phyloP scores from a whole-genome alignment of 2,329 filamentous ascomycete genomes.

The Pyrenophora teres region DNA sequence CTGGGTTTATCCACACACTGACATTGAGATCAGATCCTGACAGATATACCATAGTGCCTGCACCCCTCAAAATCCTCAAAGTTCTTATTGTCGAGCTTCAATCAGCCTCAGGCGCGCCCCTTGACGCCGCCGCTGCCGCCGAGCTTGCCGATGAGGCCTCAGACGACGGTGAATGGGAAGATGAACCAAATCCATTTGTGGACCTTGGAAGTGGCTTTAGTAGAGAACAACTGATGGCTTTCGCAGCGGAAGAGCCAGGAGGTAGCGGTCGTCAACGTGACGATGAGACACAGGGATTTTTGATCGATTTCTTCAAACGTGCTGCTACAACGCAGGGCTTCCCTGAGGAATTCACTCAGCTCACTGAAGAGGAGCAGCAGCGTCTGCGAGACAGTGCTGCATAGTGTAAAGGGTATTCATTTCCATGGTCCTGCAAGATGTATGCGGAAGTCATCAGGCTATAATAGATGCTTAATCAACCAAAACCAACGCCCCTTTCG shows the following conservation, averaged over 20 bases:
- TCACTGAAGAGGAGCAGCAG: conserved; percentile 60
- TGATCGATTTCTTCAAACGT: conserved; percentile 77
- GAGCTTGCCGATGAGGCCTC: conserved; percentile 73
- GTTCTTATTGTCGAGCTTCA: conserved; percentile 90
- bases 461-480: no score
- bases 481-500: no score
- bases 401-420: conserved; percentile 4
- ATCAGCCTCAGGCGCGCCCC: conserved; percentile 72
- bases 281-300: conserved; percentile 86
- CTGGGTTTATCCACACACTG: conserved; percentile 11
- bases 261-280: conserved; percentile 67
- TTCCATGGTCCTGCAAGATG: background rate
- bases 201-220: conserved; percentile 67
- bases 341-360: conserved; percentile 57
- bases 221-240: conserved; percentile 76
- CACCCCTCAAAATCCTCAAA: conserved; percentile 93
- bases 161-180: conserved; percentile 71
- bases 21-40: conserved; percentile 70
- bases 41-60: conserved; percentile 83
- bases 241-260: conserved; percentile 60
- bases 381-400: conserved; percentile 52
- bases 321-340: conserved; percentile 61
- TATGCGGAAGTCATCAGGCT: background rate
- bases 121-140: conserved; percentile 63
- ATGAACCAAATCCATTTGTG: conserved; percentile 72